Evolutionary conservation across 306 rosid genomes (phyloP).

Genomic region (Quillaja saponaria): DNA sequence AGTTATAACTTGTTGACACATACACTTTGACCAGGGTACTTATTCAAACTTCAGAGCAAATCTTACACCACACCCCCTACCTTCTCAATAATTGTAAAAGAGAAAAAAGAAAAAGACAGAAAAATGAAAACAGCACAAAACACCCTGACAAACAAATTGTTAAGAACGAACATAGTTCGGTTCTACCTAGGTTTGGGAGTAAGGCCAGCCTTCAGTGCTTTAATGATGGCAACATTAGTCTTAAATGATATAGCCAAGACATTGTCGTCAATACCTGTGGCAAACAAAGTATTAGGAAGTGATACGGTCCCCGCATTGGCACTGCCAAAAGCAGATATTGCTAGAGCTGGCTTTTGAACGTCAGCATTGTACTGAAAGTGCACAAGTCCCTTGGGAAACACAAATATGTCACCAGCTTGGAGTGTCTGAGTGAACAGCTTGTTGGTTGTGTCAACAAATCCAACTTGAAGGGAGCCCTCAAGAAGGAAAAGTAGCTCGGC

Average conservation of each 20-base stretch:
- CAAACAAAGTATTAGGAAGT: slow-evolving; percentile 40
- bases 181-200: slow-evolving; percentile 27
- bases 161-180: no score
- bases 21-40: neutral
- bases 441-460: no score
- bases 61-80: no score
- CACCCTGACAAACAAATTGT: neutral
- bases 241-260: slow-evolving; percentile 56
- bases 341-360: neutral
- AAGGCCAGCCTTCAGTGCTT: slow-evolving; percentile 44
- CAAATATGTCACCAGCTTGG: no score
- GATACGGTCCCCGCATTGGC: slow-evolving; percentile 47
- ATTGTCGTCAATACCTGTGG: slow-evolving; percentile 37
- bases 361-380: slow-evolving; percentile 52
- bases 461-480: slow-evolving; percentile 45
- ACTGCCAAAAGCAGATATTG: slow-evolving; percentile 51
- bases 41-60: neutral
- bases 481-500: slow-evolving; percentile 46
- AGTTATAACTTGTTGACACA: no score
- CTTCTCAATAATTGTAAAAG: no score
- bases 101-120: no score
- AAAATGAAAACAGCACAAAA: neutral
- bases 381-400: no score
- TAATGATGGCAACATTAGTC: slow-evolving; percentile 41
- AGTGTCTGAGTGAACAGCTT: no score